Evolutionary conservation across 129 eudicot species (phyloP).

Genomic region (Lactuca sativa): DNA sequence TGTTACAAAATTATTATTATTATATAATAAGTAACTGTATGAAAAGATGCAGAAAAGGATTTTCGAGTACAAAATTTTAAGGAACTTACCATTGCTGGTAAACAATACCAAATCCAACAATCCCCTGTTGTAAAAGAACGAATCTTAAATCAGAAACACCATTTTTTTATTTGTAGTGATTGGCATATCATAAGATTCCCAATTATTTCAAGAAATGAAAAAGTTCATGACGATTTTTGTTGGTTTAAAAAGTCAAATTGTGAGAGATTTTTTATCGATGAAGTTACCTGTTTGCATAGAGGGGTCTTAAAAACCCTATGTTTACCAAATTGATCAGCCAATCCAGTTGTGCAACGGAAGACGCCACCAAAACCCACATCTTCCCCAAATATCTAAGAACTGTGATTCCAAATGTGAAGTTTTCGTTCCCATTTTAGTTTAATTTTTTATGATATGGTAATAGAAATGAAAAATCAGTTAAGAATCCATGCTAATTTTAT

Average conservation of each 20-base stretch:
- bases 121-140: constrained; percentile 81
- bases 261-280: background rate
- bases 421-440: background rate
- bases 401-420: constrained; percentile 23
- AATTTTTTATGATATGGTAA: background rate
- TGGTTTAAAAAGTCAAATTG: no score
- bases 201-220: no score
- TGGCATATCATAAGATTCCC: no score
- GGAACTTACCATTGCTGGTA: constrained; percentile 84
- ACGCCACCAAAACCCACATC: constrained; percentile 98
- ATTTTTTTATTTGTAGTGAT: no score
- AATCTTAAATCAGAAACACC: no score
- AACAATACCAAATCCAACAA: constrained; percentile 96
- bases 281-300: constrained; percentile 84
- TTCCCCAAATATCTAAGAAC: constrained; percentile 88
- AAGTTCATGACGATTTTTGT: no score
- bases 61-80: background rate
- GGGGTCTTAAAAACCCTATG: constrained; percentile 94
- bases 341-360: constrained; percentile 88
- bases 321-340: constrained; percentile 83
- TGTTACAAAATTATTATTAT: constrained; percentile 15
- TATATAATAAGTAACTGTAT: background rate
- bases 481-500: background rate
- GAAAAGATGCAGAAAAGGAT: background rate
- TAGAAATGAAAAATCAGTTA: background rate